phyloP scores from a whole-genome alignment of 2,329 filamentous ascomycete species.

The Curvularia sp. region DNA sequence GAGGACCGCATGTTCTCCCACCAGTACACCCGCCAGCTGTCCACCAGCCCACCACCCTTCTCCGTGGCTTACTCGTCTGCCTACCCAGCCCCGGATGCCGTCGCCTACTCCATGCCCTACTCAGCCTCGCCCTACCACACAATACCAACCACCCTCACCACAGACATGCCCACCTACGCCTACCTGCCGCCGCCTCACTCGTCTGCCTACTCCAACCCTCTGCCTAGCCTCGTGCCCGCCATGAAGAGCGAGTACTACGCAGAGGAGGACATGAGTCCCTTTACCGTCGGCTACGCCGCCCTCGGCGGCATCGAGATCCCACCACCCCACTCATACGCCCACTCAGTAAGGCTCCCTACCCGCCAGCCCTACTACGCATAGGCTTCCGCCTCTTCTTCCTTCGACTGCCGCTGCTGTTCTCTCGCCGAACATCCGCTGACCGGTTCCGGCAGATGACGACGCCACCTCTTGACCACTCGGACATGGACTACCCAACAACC shows the following conservation, averaged over 20 bases:
- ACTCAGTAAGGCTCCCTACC: constrained; percentile 70
- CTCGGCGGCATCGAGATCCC: constrained; percentile 69
- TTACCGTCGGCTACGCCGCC: constrained; percentile 73
- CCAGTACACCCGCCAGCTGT: constrained; percentile 72
- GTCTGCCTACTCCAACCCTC: constrained; percentile 59
- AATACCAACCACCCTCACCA: constrained; percentile 46
- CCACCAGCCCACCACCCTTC: constrained; percentile 74
- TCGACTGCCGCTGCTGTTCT: constrained; percentile 23
- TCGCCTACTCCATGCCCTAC: constrained; percentile 66
- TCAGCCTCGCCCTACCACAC: constrained; percentile 51
- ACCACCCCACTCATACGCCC: constrained; percentile 67
- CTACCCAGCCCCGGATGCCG: constrained; percentile 71
- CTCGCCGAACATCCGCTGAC: constrained; percentile 47
- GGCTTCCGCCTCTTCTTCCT: constrained; percentile 36
- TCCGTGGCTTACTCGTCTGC: constrained; percentile 63
- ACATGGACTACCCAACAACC: constrained; percentile 64
- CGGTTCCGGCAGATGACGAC: constrained; percentile 62
- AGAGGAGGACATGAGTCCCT: constrained; percentile 67
- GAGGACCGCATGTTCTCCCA: constrained; percentile 72
- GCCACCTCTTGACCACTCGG: constrained; percentile 74
- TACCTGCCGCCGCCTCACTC: constrained; percentile 62
- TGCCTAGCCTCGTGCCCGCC: constrained; percentile 66
- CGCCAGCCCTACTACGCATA: constrained; percentile 49
- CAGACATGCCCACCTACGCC: constrained; percentile 58
- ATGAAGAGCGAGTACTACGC: constrained; percentile 71